A percentile compares a stretch with the other conserved stretches of the same genome.
phyloP scores from a whole-genome alignment of 2,329 filamentous ascomycete species.

The Pyricularia pennisetigena region DNA sequence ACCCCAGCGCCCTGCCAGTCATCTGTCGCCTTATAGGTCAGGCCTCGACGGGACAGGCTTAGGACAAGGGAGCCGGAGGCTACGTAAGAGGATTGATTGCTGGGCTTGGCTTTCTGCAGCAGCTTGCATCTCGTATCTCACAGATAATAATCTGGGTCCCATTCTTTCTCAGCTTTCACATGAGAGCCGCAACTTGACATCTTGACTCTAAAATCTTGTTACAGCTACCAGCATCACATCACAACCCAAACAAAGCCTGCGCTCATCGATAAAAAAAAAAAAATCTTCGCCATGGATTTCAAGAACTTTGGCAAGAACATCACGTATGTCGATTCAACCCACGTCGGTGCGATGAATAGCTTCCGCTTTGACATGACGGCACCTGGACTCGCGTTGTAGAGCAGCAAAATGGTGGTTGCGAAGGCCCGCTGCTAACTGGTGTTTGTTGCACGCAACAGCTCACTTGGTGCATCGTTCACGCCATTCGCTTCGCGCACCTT shows the following conservation, averaged over 20 bases:
- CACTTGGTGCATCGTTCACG: slow-evolving; percentile 70
- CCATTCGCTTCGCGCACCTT: slow-evolving; percentile 90
- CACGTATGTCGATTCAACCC: slow-evolving; percentile 26
- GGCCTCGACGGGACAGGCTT: not conserved
- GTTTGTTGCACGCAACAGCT: slow-evolving; percentile 24
- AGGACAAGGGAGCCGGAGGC: not conserved
- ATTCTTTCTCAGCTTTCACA: slow-evolving; percentile 1
- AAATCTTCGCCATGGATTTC: slow-evolving; percentile 40
- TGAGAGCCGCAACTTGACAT: not conserved
- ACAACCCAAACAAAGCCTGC: not conserved
- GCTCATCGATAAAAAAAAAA: not conserved
- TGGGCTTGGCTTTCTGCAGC: not conserved
- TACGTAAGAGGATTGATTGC: not conserved
- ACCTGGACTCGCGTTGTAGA: not conserved
- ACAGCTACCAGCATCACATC: not conserved
- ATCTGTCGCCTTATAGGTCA: slow-evolving; percentile 2
- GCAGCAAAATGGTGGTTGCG: not conserved
- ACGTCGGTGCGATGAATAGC: not conserved
- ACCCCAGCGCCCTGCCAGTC: not conserved
- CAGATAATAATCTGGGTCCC: not conserved
- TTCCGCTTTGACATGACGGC: not conserved
- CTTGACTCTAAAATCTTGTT: not conserved
- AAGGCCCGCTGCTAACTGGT: not conserved
- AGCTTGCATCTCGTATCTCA: not conserved
- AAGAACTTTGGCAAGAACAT: slow-evolving; percentile 47